Base-by-base conservation (phyloP, 345 rosid genomes). In the rapeseed (Brassica napus) region DNA sequence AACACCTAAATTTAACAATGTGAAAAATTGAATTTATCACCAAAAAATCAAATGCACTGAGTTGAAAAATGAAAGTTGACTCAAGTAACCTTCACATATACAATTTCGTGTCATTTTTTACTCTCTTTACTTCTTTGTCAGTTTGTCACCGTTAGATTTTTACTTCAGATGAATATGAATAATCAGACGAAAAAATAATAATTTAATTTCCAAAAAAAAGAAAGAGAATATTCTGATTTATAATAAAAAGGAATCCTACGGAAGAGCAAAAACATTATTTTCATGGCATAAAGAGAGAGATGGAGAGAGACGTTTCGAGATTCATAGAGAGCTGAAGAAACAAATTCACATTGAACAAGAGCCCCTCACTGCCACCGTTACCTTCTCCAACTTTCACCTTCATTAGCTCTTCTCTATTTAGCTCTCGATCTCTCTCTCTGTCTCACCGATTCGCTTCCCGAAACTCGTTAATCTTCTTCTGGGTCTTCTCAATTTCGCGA, bases 301-400 rank as follows among this genome's bases (percentile, higher is more conserved):
- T 6, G n/a, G 76, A 66, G 84, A 73, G 77, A 80, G 66, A 76
- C 87, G 86, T 84, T 84, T 83, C 23, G 34, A 71, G 81, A 75
- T 82, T 85, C 71, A 61, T 74, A 28, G 4, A 28, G 74, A 64
- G 61, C 58, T 59, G n/a, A 68, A 44, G 59, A 68, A 62, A 62
- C 65, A 72, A 81, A 76, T 70, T 76, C 86, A 83, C 87, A 88
- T 81, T 87, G 87, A 83, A 78, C 79, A 63, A 68, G 85, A 79
- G 68, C 83, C 57, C 6, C 57, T 82, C 59, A 70, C 81, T 77
- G 67, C 86, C 79, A 75, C 86, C 86, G 89, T 86, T 84, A 84
- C 76, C 83, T 80, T 75, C 81, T 64, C 71, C 69, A 55, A 28
- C 68, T 26, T 79, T 28, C 65, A 74, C 67, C 72, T 65, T 37